Base-by-base conservation (phyloP, 139 green algal species). In the Coelastrella sp. region DNA sequence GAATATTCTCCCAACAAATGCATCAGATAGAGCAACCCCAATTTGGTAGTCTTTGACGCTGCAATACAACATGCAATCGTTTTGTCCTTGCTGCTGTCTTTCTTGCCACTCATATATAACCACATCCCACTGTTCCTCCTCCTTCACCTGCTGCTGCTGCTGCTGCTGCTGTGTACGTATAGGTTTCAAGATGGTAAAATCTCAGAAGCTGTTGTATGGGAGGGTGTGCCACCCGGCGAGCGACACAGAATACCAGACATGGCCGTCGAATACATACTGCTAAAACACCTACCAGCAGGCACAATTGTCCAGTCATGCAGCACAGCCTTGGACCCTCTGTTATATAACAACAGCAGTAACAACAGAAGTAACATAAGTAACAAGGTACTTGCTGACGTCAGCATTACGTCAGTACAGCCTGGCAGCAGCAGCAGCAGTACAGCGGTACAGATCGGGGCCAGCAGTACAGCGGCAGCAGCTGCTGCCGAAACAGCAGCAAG, bases 141-240 rank as follows among this genome's bases (percentile, higher is more conserved):
- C 32, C 61, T 71, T 71, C 8, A 19, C 61, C 11, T 86, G 58
- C 71, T 88, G 64, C 64, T 88, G 64, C 5, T 59, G 22, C 7
- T 80, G 73, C 6, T 83, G 74, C 58, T 86, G 80, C 80, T 75
- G 68, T 17, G 11, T 20, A 11, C 20, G 5, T 75, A 23, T 65
- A 88, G 90, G 16, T 93, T 92, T 83, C 90, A 96, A 86, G 96
- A 98, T 74, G 96, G 96, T 71, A 94, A 92, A 73, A 98, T 98
- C 83, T 90, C 71, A 8, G 96, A 98, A 93, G 92, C 96, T 14
- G 94, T 97, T 47, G 92, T 96, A 5, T 98, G 96, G 96, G 93
- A 96, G 80, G 77, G 64, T 60, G 77, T 14, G 3, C 74, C 61
- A 5, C 85, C 92, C 0, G 90, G 86, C 7, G 73, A 92, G 23